Conservation (phyloP, 2,329 filamentous ascomycete species). For the Plectosphaerella cucumerina region DNA sequence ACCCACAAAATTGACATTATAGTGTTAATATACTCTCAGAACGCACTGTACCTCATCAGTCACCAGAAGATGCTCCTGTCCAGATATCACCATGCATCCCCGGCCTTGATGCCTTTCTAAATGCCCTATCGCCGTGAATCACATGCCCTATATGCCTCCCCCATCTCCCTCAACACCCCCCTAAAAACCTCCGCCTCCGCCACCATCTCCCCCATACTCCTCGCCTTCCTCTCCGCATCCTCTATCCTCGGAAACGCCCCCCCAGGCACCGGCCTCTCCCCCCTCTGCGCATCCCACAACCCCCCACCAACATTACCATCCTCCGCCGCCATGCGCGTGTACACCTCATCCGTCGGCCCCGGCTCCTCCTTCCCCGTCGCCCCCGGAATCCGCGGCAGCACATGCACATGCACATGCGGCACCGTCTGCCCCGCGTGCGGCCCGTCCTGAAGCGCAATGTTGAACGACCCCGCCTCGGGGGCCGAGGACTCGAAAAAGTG, state of each 20-base stretch:
- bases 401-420: conserved; percentile 86
- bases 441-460: conserved; percentile 94
- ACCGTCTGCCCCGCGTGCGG: conserved; percentile 89
- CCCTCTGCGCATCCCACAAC: conserved; percentile 48
- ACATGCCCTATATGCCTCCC: conserved; percentile 3
- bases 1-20: background rate
- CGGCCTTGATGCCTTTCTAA: background rate
- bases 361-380: conserved; percentile 38
- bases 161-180: conserved; percentile 40
- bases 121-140: background rate
- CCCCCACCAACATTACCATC: conserved; percentile 77
- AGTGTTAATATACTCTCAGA: background rate
- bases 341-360: conserved; percentile 66
- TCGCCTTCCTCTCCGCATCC: conserved; percentile 62
- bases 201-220: conserved; percentile 72
- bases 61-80: background rate
- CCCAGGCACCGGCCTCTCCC: conserved; percentile 41
- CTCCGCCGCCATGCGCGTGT: conserved; percentile 77
- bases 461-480: conserved; percentile 69
- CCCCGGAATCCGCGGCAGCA: conserved; percentile 69
- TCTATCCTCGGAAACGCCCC: conserved; percentile 66
- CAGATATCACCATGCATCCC: background rate
- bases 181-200: conserved; percentile 69
- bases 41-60: background rate
- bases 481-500: conserved; percentile 51